Base-by-base conservation (phyloP, 2,329 filamentous ascomycete species). In the Phaeophleospora eucalypticola region DNA sequence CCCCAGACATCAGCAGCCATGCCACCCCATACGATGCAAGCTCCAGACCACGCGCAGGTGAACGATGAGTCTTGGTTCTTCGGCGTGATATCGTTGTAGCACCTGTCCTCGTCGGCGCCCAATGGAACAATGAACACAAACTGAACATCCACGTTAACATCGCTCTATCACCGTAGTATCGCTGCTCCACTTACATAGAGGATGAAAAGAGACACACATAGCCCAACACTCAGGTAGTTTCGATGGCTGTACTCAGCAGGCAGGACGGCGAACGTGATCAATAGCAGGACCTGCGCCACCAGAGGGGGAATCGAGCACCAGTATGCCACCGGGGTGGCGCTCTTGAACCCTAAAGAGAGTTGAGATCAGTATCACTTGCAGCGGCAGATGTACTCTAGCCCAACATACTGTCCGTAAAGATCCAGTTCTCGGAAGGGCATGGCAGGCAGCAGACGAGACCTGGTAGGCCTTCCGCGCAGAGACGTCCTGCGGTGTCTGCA, bases 391-490 rank as follows among this genome's bases (percentile, higher is more conserved):
- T 33, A 6, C 15, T 43, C 4, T 2, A 8, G 16, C 21, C 3
- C 2, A 12, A 35, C 39, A 18, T 24, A 47, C 45, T 24, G 16
- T 79, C 70, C 21, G 75, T 73, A 58, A 83, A 84, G 36, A 80
- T 68, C 84, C 86, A 96, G 49, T 90, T 80, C 17, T 86, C 85
- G 62, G 87, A 75, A 32, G 91, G 93, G 66, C 93, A 98, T 51
- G 91, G 91, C 46, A 97, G 68, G 67, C 93, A 98, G 67, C 93
- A 98, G n/a, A n/a, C n/a, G n/a, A n/a, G n/a, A n/a, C n/a, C n/a
- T n/a, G n/a, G n/a, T n/a, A n/a, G n/a, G n/a, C n/a, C n/a, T n/a
- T n/a, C n/a, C n/a, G n/a, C n/a, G n/a, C n/a, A n/a, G n/a, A n/a
- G n/a, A n/a, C n/a, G n/a, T n/a, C n/a, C n/a, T n/a, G n/a, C n/a